Evolutionary conservation across 2,329 filamentous ascomycete species (phyloP).

Genomic region (Neoarthrinium moseri): DNA sequence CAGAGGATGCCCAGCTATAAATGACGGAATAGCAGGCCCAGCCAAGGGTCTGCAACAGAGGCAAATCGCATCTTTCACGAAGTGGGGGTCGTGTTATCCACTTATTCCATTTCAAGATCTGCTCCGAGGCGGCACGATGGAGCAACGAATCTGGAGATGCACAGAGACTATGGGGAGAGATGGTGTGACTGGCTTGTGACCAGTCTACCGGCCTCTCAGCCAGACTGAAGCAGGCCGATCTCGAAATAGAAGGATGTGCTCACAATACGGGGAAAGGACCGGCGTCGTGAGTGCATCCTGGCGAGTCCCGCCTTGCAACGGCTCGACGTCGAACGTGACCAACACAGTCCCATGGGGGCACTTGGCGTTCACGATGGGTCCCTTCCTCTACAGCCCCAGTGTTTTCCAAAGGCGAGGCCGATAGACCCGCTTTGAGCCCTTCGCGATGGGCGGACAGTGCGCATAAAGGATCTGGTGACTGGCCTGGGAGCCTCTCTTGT

Average conservation of each 20-base stretch:
- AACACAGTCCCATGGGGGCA: constrained; percentile 3
- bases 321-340: neutral
- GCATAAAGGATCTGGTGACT: neutral
- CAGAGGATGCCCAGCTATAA: neutral
- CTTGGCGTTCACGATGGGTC: constrained; percentile 11
- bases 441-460: constrained; percentile 9
- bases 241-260: neutral
- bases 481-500: neutral
- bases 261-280: constrained; percentile 4
- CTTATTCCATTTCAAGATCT: constrained; percentile 3
- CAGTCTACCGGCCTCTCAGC: neutral
- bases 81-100: constrained; percentile 8
- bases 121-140: constrained; percentile 3
- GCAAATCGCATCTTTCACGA: constrained; percentile 4
- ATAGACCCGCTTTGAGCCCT: constrained; percentile 9
- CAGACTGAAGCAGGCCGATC: neutral
- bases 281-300: neutral
- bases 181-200: constrained; percentile 4
- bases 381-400: constrained; percentile 3
- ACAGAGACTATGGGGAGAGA: neutral
- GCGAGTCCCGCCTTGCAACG: constrained; percentile 2
- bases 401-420: constrained; percentile 9
- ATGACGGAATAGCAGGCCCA: neutral
- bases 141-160: constrained; percentile 1
- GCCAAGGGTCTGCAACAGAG: constrained; percentile 7